Evolutionary conservation across 2,329 filamentous ascomycete genomes (phyloP).

Genomic region (Trematosphaeria pertusa): DNA sequence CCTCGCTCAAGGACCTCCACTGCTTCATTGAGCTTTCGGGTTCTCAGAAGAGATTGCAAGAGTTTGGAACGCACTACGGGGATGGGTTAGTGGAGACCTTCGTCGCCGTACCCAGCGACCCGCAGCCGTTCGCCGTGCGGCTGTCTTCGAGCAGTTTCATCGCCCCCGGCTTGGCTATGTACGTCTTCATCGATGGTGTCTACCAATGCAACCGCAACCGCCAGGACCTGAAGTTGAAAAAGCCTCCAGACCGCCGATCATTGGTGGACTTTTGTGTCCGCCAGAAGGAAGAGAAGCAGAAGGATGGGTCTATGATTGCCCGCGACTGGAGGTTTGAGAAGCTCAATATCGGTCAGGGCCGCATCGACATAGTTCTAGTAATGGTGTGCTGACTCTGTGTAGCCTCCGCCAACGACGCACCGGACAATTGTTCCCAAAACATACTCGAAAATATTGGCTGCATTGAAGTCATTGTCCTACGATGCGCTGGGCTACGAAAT

Average conservation of each 20-base stretch:
- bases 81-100: conserved; percentile 61
- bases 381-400: conserved; percentile 22
- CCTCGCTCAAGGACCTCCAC: conserved; percentile 59
- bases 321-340: conserved; percentile 62
- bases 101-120: conserved; percentile 56
- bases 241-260: conserved; percentile 37
- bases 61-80: conserved; percentile 58
- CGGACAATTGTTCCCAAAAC: conserved; percentile 37
- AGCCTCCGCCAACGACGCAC: conserved; percentile 49
- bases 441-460: conserved; percentile 52
- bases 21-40: conserved; percentile 59
- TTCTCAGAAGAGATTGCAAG: conserved; percentile 52
- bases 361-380: no score
- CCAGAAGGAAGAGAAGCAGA: conserved; percentile 61
- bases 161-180: conserved; percentile 60
- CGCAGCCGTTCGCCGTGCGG: conserved; percentile 57
- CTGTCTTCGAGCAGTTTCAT: conserved; percentile 60
- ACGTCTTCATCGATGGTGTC: conserved; percentile 64
- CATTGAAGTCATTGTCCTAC: conserved; percentile 57
- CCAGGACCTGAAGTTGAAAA: conserved; percentile 46
- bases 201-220: conserved; percentile 66
- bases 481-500: conserved; percentile 45
- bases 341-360: conserved; percentile 54
- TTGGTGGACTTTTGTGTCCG: conserved; percentile 59
- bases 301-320: conserved; percentile 56